Base-by-base conservation (phyloP, 2,329 filamentous ascomycete genomes). In the Triangularia setosa region DNA sequence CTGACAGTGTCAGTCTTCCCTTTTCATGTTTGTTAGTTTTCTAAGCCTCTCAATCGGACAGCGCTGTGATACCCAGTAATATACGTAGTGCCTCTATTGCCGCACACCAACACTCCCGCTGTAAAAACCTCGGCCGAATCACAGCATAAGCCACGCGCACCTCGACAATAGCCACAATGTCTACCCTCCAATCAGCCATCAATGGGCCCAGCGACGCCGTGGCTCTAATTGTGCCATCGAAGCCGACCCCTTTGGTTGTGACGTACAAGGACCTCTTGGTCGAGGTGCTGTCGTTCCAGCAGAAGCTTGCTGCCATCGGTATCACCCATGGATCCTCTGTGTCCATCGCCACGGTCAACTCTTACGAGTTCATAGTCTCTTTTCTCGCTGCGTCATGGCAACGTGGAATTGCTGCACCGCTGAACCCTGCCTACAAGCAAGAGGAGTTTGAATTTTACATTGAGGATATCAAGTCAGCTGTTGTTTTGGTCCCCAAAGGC, bases 391-490 rank as follows among this genome's bases (percentile, higher is more conserved):
- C 88, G 18, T 87, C 91, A n/a, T 92, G 89, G 87, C 92, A 95
- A 79, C 85, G 92, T 72, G 90, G 83, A 28, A 89, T 95, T 70
- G 92, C 92, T 7, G 92, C 92, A 2, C 92, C 92, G n/a, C 80
- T 96, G 69, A 96, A 96, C 76, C 87, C 92, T 48, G 89, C 88
- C 54, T 96, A 96, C 81, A 96, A 93, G 80, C 91, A 95, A 77
- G 88, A 88, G 64, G 92, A 96, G 76, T 95, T 94, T 75, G 92
- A 95, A 75, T 96, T 96, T 78, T 96, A 95, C 77, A 94, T 96
- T 72, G 89, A 93, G 69, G 92, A 96, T 74, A 82, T 96, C 71
- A 91, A 88, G 74, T 94, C 92, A 4, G 89, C 89, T 33, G 80
- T 96, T 65, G 85, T 92, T 30, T 81, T 96, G 35, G 89, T 96